phyloP scores from a whole-genome alignment of 345 rosid species.

The Populus nigra region DNA sequence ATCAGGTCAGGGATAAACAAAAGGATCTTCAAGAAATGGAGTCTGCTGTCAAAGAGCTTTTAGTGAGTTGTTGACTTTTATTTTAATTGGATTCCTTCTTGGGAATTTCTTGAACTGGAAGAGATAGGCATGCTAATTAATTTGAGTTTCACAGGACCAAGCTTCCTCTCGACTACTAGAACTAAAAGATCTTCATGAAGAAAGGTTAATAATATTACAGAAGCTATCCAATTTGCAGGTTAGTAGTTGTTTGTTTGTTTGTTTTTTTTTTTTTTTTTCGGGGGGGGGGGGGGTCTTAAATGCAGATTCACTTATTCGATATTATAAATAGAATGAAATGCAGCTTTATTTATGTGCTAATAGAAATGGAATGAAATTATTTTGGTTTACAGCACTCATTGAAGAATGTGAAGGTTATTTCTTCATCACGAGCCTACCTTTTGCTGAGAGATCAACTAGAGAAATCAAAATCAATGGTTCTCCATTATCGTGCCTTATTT shows the following conservation, averaged over 20 bases:
- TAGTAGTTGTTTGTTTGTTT: neutral
- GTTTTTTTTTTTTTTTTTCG: too few relatives aligned
- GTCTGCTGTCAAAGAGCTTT: slow-evolving; percentile 56
- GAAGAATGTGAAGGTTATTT: slow-evolving; percentile 63
- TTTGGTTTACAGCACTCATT: slow-evolving; percentile 55
- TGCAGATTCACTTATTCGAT: slow-evolving; percentile 18
- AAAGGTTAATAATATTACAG: slow-evolving; percentile 62
- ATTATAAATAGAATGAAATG: slow-evolving; percentile 22
- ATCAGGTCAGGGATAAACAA: slow-evolving; percentile 66
- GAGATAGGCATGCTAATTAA: slow-evolving; percentile 12
- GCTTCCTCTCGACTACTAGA: slow-evolving; percentile 63
- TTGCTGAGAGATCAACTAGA: slow-evolving; percentile 67
- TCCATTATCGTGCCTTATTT: slow-evolving; percentile 58
- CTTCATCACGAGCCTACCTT: slow-evolving; percentile 63
- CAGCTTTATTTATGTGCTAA: slow-evolving; percentile 15
- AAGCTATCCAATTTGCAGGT: slow-evolving; percentile 69
- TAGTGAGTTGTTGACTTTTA: slow-evolving; percentile 41
- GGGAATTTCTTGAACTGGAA: slow-evolving; percentile 17
- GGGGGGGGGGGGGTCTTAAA: slow-evolving; percentile 5
- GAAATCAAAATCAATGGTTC: slow-evolving; percentile 67
- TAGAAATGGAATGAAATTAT: slow-evolving; percentile 20
- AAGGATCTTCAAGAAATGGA: slow-evolving; percentile 76
- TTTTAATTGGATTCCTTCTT: slow-evolving; percentile 14
- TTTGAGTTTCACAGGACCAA: slow-evolving; percentile 56
- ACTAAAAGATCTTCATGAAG: slow-evolving; percentile 70